Evolutionary conservation across 805 yeast species (phyloP), one percentile per base, ranked within the genome.

Genomic region (Nakazawaea pomicola): DNA sequence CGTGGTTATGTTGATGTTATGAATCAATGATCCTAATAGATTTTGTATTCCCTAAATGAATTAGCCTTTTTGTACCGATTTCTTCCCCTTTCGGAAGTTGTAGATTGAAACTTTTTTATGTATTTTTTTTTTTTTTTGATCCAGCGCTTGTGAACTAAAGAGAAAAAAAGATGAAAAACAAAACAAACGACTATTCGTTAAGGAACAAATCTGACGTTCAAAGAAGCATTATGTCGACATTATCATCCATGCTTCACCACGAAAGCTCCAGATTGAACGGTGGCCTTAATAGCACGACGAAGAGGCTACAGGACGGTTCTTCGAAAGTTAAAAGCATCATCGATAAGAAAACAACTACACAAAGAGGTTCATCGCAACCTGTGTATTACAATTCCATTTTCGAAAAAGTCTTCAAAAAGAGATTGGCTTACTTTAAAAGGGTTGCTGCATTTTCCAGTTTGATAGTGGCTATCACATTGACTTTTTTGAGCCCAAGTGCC

Each of bases 1-100:
- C 61, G 67, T 48, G 68, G 77, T 4, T 82, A 82, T 52, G 86
- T 82, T 34, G 83, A 82, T 56, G 82, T 81, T 6, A 75, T 81
- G 82, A 54, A 58, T 12, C 33, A 36, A 17, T 36, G 17, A 29
- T 9, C 25, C 6, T 18, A 33, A 9, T 19, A n/a, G 17, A 17
- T 33, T 23, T 12, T 4, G 12, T 7, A 15, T n/a, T 21, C 14
- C 23, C 23, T 3, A 33, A 20, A 23, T 7, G 10, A 8, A 7
- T 31, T 16, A 17, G 34, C 18, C 12, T 11, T 24, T 25, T 25
- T 25, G n/a, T n/a, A 17, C 10, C 12, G n/a, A 24, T 24, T 25
- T 20, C 25, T 34, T n/a, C 12, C 12, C 10, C 25, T 20, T 6
- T 15, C 20, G 12, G 19, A 20, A 18, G 35, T 10, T n/a, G 35